Percentiles rank a stretch among this genome's conserved stretches.
phyloP scores from a whole-genome alignment of 768 basidiomycete species.

The Suillus discolor region DNA sequence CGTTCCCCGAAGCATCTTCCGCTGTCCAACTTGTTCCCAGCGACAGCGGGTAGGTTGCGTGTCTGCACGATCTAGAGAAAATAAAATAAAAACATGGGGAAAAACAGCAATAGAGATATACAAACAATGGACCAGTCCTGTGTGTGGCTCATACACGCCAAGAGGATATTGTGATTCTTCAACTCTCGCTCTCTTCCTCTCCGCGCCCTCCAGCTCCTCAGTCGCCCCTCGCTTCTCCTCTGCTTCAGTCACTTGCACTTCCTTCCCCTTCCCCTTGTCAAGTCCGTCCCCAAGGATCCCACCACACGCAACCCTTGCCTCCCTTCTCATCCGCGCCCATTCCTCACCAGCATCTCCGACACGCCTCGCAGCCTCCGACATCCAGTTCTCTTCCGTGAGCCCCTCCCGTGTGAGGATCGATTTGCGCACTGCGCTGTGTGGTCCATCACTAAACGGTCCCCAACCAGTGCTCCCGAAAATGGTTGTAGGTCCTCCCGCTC shows the following conservation, averaged over 20 bases:
- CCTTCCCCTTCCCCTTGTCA: conserved; percentile 34
- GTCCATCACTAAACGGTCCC: conserved; percentile 89
- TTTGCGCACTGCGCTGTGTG: conserved; percentile 82
- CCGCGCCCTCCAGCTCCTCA: conserved; percentile 24
- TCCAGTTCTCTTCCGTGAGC: conserved; percentile 90
- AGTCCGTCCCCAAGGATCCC: conserved; percentile 42
- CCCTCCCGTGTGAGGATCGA: conserved; percentile 78
- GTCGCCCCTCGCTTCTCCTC: conserved; percentile 30
- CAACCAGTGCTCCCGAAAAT: conserved; percentile 83
- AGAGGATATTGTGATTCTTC: conserved; percentile 46
- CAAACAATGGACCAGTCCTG: conserved; percentile 74
- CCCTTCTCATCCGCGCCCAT: conserved; percentile 61
- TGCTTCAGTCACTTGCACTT: conserved; percentile 30
- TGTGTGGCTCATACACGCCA: conserved; percentile 85
- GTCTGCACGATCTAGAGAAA: conserved; percentile 63
- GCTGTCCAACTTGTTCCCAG: conserved; percentile 61
- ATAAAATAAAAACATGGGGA: conserved; percentile 8
- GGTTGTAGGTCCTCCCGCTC: conserved; percentile 91
- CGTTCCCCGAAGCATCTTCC: conserved; percentile 62
- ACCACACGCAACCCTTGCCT: conserved; percentile 53
- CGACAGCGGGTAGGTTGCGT: conserved; percentile 72
- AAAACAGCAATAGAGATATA: conserved; percentile 16
- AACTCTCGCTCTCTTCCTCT: conserved; percentile 26
- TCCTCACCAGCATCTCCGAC: conserved; percentile 64
- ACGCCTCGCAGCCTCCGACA: conserved; percentile 74